Percentiles rank a stretch among this genome's conserved stretches.
Conservation (phyloP, 2,329 filamentous ascomycete species). For the Colletotrichum lindemuthianum region DNA sequence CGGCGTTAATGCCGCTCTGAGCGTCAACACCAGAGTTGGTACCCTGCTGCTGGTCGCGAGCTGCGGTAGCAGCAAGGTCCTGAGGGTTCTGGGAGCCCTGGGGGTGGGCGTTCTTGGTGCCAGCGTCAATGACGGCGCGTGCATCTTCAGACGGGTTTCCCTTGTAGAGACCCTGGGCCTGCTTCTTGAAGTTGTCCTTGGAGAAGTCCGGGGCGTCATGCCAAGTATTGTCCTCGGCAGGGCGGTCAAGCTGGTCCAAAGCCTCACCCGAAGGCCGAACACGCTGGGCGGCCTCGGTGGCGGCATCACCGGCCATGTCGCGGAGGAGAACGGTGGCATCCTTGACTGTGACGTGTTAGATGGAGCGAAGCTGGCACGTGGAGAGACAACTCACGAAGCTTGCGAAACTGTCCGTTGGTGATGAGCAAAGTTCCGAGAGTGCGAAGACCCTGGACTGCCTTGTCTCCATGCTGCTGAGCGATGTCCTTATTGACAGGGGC, state of each 20-base stretch:
- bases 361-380: too few relatives aligned
- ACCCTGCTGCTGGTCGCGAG: slow-evolving; percentile 56
- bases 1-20: slow-evolving; percentile 56
- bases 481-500: slow-evolving; percentile 79
- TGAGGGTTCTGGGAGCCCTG: slow-evolving; percentile 62
- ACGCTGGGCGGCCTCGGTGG: slow-evolving; percentile 77
- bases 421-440: slow-evolving; percentile 90
- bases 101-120: slow-evolving; percentile 66
- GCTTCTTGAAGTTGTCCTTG: slow-evolving; percentile 74
- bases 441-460: slow-evolving; percentile 85
- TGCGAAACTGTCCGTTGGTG: slow-evolving; percentile 96
- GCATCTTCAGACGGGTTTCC: slow-evolving; percentile 66
- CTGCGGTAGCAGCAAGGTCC: slow-evolving; percentile 58
- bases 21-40: slow-evolving; percentile 61
- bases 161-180: slow-evolving; percentile 71
- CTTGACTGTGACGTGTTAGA: slow-evolving; percentile 60
- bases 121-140: slow-evolving; percentile 67
- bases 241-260: slow-evolving; percentile 79
- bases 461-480: slow-evolving; percentile 83
- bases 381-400: slow-evolving; percentile 73
- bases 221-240: slow-evolving; percentile 93
- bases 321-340: slow-evolving; percentile 85
- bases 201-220: slow-evolving; percentile 85
- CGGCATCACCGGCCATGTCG: slow-evolving; percentile 92
- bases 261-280: slow-evolving; percentile 83